Evolutionary conservation across 495 filamentous ascomycete species (phyloP), one percentile per base, ranked within the genome.

Genomic region (Hypoxylon lienhwacheense): DNA sequence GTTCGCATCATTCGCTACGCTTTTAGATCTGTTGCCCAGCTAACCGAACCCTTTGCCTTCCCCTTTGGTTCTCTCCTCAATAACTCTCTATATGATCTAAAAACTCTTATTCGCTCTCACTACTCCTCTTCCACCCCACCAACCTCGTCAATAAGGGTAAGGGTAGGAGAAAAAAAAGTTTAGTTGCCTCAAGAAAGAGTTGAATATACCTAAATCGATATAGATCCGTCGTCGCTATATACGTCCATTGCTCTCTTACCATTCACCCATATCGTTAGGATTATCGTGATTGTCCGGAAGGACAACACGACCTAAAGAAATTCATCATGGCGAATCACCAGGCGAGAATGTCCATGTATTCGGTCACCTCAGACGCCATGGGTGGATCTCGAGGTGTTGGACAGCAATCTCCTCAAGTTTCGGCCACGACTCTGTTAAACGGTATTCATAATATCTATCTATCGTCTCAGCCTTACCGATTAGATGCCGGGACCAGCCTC

Each of bases 341-440:
- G 44, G 72, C 86, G 70, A 88, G 91, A 59, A 87, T 88, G 75
- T 96, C 92, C 21, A 83, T 88, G 70, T 95, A 88, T 69, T 97
- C 92, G 43, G 85, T 79, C 64, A 77, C 81, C 58, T 91, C 89
- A 37, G 81, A 82, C 17, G 76, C 78, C 5, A 61, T 80, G 44
- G 76, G 76, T 22, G 78, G 75, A 32, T 74, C 78, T 52, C 83
- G 87, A 61, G 76, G 76, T 53, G 65, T 77, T 26, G 79, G 79
- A 37, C 85, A 86, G 60, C 85, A 88, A 53, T 78, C 86, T 3
- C 71, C 81, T 20, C 91, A 95, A 63, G 84, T 98, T 17, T 95
- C 93, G 6, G 96, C 95, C 3, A 92, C 90, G 5, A 92, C 89
- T 0, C 79, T 97, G 19, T 81, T 98, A 41, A 96, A 96, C 70